phyloP scores from a whole-genome alignment of 2,329 filamentous ascomycete genomes.

The Colletotrichum agaves region DNA sequence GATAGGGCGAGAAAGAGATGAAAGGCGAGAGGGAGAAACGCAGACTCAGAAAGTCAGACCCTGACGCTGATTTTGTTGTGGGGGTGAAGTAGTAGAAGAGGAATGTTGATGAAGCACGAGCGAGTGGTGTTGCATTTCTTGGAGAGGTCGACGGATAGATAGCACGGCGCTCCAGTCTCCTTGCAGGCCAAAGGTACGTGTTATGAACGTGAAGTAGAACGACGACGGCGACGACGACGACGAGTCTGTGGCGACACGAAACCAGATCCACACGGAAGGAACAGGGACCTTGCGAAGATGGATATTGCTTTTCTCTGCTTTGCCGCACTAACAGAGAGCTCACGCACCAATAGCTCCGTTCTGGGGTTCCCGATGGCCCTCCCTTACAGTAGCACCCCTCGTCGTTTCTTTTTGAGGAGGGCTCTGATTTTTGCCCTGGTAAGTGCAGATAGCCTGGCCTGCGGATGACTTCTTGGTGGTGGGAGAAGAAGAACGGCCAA shows the following conservation, averaged over 20 bases:
- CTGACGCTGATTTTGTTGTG: constrained; percentile 40
- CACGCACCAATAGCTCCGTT: constrained; percentile 38
- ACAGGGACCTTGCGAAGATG: constrained; percentile 33
- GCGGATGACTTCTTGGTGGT: constrained; percentile 33
- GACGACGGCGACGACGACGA: constrained; percentile 24
- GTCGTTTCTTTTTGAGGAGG: constrained; percentile 38
- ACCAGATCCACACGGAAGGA: constrained; percentile 34
- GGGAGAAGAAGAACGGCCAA: constrained; percentile 24
- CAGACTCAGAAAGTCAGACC: constrained; percentile 39
- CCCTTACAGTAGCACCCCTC: constrained; percentile 38
- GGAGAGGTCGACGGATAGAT: constrained; percentile 33
- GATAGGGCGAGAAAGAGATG: constrained; percentile 28
- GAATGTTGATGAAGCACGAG: constrained; percentile 33
- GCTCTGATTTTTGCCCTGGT: constrained; percentile 30
- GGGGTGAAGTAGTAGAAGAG: constrained; percentile 38
- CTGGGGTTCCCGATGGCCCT: constrained; percentile 32
- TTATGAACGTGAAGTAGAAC: constrained; percentile 29
- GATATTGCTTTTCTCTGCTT: constrained; percentile 38
- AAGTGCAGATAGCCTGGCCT: constrained; percentile 18
- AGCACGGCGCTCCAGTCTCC: constrained; percentile 21
- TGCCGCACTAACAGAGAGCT: constrained; percentile 39
- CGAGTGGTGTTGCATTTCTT: constrained; percentile 37
- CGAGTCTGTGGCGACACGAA: constrained; percentile 33
- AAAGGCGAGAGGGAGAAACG: constrained; percentile 35
- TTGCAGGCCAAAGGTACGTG: constrained; percentile 28